phyloP scores from a whole-genome alignment of 129 eudicot genomes.

The Smallanthus sonchifolius region DNA sequence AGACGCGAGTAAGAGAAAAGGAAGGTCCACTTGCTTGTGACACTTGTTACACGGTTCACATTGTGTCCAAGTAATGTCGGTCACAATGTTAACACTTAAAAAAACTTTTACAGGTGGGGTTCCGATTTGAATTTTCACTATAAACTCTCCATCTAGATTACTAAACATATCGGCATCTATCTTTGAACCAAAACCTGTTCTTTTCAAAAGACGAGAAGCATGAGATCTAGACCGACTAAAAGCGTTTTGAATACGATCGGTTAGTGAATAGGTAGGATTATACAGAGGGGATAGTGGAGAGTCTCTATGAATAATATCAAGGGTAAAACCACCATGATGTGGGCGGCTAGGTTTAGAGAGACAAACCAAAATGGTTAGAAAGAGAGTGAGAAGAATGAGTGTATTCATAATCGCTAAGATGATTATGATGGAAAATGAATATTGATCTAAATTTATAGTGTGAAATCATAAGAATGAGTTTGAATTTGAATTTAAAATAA shows the following conservation, averaged over 20 bases:
- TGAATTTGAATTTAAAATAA: background rate
- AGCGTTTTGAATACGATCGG: conserved; percentile 26
- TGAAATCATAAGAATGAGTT: background rate
- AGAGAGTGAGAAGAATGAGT: background rate
- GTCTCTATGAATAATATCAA: conserved; percentile 51
- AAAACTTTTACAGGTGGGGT: conserved; percentile 44
- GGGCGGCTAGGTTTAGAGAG: background rate
- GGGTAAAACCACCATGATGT: conserved; percentile 28
- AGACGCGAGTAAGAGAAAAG: conserved; percentile 38
- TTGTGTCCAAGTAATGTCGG: conserved; percentile 65
- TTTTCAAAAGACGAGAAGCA: background rate
- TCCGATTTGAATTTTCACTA: conserved; percentile 51
- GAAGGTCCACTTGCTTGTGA: conserved; percentile 42
- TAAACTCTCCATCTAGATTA: conserved; percentile 32
- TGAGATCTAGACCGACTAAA: conserved; percentile 39
- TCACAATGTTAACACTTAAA: conserved; percentile 54
- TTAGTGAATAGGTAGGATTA: conserved; percentile 20
- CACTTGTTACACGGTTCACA: conserved; percentile 50
- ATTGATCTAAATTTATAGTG: background rate
- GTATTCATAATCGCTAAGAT: conserved; percentile 6
- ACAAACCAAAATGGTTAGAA: conserved; percentile 6
- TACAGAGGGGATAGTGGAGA: conserved; percentile 50
- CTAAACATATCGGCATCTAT: conserved; percentile 20
- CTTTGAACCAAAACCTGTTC: background rate
- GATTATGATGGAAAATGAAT: background rate